Evolutionary conservation across 2,329 filamentous ascomycete genomes (phyloP).

Genomic region (Simplicillium aogashimaense): DNA sequence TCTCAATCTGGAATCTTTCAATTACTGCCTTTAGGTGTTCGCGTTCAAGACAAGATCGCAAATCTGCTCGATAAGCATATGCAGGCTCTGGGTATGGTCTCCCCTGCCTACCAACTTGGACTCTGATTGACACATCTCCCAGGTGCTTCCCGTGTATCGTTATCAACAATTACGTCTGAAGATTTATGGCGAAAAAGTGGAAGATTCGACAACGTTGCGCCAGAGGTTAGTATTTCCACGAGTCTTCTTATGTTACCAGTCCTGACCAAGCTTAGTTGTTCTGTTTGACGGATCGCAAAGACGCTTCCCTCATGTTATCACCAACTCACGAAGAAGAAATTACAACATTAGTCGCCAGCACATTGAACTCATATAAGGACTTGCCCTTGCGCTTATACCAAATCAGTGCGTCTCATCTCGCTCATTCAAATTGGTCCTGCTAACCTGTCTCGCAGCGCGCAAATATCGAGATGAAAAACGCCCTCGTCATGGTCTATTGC

Average conservation of each 20-base stretch:
- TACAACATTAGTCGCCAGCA: slow-evolving; percentile 64
- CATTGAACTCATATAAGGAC: slow-evolving; percentile 73
- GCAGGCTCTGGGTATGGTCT: slow-evolving; percentile 55
- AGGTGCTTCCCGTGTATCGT: slow-evolving; percentile 70
- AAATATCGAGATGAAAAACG: slow-evolving; percentile 93
- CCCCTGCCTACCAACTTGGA: neutral
- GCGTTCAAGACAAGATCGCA: slow-evolving; percentile 85
- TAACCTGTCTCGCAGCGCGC: slow-evolving; percentile 45
- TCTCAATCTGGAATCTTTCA: slow-evolving; percentile 89
- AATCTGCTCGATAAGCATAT: slow-evolving; percentile 82
- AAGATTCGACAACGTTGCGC: slow-evolving; percentile 59
- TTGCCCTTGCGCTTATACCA: slow-evolving; percentile 85
- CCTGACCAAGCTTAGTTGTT: slow-evolving; percentile 54
- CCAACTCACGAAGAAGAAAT: slow-evolving; percentile 98
- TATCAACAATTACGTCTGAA: slow-evolving; percentile 81
- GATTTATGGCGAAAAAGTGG: slow-evolving; percentile 75
- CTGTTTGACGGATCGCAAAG: slow-evolving; percentile 68
- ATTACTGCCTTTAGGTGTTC: slow-evolving; percentile 73
- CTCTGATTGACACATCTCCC: slow-evolving; percentile 9
- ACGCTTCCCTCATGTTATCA: slow-evolving; percentile 64
- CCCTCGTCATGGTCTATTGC: slow-evolving; percentile 77
- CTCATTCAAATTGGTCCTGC: neutral
- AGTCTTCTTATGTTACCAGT: neutral
- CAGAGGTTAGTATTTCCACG: slow-evolving; percentile 50
- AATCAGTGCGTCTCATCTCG: slow-evolving; percentile 50